Conservation (phyloP, 352 stramenopile genomes). For the Nothophytophthora sp. region DNA sequence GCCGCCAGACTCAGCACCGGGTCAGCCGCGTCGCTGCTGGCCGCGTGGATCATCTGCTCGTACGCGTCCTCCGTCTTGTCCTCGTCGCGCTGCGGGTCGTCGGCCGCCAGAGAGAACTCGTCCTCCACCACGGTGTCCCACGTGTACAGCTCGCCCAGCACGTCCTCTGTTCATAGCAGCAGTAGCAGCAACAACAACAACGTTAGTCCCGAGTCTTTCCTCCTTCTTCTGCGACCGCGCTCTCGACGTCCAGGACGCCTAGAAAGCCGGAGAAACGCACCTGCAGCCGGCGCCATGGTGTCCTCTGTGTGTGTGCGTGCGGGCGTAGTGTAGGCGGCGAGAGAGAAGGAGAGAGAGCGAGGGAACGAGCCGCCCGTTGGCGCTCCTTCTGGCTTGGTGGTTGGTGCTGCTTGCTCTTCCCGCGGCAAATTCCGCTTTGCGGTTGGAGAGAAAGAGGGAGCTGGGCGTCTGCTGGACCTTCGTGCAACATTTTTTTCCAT, state of each 20-base stretch:
- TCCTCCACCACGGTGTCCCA: slow-evolving; percentile 74
- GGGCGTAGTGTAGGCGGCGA: too few species aligned
- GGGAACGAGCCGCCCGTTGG: neutral
- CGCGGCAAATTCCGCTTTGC: too few species aligned
- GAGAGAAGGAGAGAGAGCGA: neutral
- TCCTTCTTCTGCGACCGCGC: neutral
- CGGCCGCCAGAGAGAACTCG: slow-evolving; percentile 38
- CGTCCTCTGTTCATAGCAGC: slow-evolving; percentile 22
- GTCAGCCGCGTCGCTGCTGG: slow-evolving; percentile 35
- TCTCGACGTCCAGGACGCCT: neutral
- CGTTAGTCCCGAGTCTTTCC: too few species aligned
- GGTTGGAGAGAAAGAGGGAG: too few species aligned
- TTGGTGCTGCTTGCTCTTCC: neutral
- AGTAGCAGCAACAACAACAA: too few species aligned
- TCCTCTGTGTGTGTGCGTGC: neutral
- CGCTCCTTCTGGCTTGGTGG: neutral
- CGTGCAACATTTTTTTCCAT: too few species aligned
- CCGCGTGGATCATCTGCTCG: slow-evolving; percentile 70
- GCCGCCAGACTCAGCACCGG: slow-evolving; percentile 66
- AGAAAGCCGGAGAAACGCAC: neutral
- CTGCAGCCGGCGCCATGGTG: slow-evolving; percentile 1
- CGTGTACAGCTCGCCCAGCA: slow-evolving; percentile 62
- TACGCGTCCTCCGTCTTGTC: slow-evolving; percentile 74
- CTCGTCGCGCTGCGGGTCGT: slow-evolving; percentile 64
- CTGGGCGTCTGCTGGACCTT: too few species aligned